These are phyloP conservation scores for Penicillium longicatenatum DNA, from an alignment of 495 filamentous ascomycete species.

Conservation along the genomic window DNA sequence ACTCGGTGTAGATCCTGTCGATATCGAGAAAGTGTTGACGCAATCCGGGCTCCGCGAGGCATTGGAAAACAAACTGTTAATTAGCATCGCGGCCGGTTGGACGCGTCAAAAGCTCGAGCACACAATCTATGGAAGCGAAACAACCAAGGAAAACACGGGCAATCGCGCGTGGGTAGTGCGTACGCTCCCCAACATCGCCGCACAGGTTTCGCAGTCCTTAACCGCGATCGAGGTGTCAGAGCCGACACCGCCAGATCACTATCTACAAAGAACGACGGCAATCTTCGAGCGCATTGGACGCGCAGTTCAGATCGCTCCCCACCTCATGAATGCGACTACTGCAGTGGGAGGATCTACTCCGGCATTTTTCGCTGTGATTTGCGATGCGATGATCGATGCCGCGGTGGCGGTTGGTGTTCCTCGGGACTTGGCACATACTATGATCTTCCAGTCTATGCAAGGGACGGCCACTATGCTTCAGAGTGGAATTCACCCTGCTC, in stretches of 20 bases:
- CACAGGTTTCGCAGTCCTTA: conserved; percentile 38
- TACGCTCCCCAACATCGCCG: conserved; percentile 43
- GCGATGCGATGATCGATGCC: conserved; percentile 46
- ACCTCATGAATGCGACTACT: conserved; percentile 41
- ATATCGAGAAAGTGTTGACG: conserved; percentile 28
- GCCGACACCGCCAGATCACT: conserved; percentile 22
- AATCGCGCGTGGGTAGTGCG: conserved; percentile 34
- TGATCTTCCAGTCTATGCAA: conserved; percentile 43
- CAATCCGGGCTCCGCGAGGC: conserved; percentile 28
- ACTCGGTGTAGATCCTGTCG: conserved; percentile 35
- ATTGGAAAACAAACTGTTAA: conserved; percentile 34
- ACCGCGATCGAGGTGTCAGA: conserved; percentile 40
- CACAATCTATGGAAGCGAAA: conserved; percentile 30
- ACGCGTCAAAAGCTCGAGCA: conserved; percentile 31
- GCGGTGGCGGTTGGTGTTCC: conserved; percentile 48
- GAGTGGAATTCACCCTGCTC: conserved; percentile 40
- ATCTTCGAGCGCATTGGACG: conserved; percentile 45
- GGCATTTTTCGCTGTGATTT: conserved; percentile 46
- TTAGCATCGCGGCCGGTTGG: conserved; percentile 49
- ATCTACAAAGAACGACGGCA: conserved; percentile 28
- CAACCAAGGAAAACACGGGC: conserved; percentile 11
- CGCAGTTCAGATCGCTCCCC: conserved; percentile 31
- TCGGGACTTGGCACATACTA: conserved; percentile 39
- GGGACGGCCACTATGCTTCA: conserved; percentile 42
- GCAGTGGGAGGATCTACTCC: conserved; percentile 44